Evolutionary conservation across 2,329 filamentous ascomycete genomes (phyloP), one percentile per base, ranked within the genome.

Genomic region (Spiromastix sp.): DNA sequence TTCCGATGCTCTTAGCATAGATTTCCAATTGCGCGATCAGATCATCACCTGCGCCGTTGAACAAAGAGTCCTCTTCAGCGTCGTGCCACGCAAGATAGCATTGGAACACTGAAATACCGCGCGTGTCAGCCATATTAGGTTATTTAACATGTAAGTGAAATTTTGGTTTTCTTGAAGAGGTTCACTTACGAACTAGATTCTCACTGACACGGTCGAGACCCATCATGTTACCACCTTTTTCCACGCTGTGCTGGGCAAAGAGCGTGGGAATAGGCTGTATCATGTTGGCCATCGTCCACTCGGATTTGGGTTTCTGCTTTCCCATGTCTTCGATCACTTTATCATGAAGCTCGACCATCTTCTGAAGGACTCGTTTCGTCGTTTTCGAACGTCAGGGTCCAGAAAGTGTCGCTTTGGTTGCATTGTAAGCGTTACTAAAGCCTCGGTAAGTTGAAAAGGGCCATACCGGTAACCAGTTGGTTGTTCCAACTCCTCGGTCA

Each of bases 201-300:
- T 52, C 50, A 8, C 38, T 41, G 49, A 53, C 50, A 15, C 33
- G 36, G 24, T 61, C 52, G 13, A 60, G 37, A 11, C 48, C 48
- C 5, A 56, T 44, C 2, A 56, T 38, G 27, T 54, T 57, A 19
- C 61, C 59, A 4, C 41, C 40, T 6, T 50, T 47, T 37, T 58
- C 56, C 13, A 54, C 41, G 5, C 49, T 42, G 5, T 55, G 51
- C 38, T 57, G 46, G 20, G 51, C 49, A 3, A 48, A 47, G 3
- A 57, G 41, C 5, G 41, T 19, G 1, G 61, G 60, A 19, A 69
- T 54, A 10, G 56, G 60, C 39, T 70, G 63, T 31, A 59, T 58
- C n/a, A n/a, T n/a, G n/a, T n/a, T n/a, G n/a, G n/a, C n/a, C n/a
- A n/a, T n/a, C n/a, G n/a, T n/a, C n/a, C n/a, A n/a, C n/a, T n/a